phyloP scores from a whole-genome alignment of 768 basidiomycete species.

The Lentinula sp. region DNA sequence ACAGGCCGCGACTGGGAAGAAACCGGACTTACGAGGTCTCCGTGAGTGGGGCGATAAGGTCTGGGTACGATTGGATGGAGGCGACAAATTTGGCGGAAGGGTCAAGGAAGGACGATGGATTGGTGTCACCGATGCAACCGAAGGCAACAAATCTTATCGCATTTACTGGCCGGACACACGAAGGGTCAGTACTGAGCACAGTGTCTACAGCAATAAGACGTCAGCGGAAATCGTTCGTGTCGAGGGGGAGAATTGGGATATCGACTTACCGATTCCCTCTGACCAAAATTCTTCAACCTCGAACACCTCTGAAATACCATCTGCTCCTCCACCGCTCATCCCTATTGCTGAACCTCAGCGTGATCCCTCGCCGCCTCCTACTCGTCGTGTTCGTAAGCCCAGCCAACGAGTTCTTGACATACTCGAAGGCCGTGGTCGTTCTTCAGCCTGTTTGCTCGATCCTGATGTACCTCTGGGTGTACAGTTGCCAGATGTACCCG shows the following conservation, averaged over 20 bases:
- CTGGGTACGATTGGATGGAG: constrained; percentile 9
- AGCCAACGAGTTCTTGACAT: not conserved
- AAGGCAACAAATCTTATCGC: constrained; percentile 7
- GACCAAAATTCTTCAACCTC: too few species aligned
- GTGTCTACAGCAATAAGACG: constrained; percentile 1
- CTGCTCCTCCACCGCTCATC: too few species aligned
- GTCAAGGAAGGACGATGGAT: constrained; percentile 13
- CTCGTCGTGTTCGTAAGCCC: not conserved
- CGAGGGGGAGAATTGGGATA: constrained; percentile 8
- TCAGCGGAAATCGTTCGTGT: constrained; percentile 5
- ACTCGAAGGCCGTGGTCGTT: not conserved
- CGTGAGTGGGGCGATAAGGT: constrained; percentile 19
- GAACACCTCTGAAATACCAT: too few species aligned
- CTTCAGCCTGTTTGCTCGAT: too few species aligned
- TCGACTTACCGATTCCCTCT: not conserved
- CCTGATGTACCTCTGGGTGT: not conserved
- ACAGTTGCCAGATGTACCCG: not conserved
- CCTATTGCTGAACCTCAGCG: not conserved
- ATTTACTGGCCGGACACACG: constrained; percentile 19
- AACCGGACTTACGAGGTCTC: constrained; percentile 18
- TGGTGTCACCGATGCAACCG: constrained; percentile 8
- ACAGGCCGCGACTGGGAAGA: constrained; percentile 12
- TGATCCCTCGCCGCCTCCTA: not conserved
- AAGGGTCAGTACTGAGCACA: constrained; percentile 11
- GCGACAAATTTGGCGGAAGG: constrained; percentile 8